phyloP scores from a whole-genome alignment of 164 flowering plant species.

The Echeveria elegans region DNA sequence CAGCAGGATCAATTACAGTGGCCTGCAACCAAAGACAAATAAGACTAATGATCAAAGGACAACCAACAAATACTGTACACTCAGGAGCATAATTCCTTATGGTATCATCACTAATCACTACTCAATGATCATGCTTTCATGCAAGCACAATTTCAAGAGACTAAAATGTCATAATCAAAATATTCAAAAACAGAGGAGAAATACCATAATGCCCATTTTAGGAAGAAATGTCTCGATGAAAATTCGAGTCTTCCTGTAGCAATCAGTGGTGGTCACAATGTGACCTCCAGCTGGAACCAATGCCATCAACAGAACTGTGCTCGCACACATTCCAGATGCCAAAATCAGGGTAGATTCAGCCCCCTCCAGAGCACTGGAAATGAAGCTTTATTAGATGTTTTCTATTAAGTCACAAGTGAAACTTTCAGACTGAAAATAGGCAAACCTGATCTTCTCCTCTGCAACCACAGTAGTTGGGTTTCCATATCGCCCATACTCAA shows the following conservation, averaged over 20 bases:
- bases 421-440: not conserved
- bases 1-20: not conserved
- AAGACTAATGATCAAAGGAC: not conserved
- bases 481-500: conserved; percentile 96
- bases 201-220: conserved; percentile 81
- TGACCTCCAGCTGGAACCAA: conserved; percentile 95
- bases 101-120: no score
- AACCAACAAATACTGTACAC: not conserved
- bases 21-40: not conserved
- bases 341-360: conserved; percentile 81
- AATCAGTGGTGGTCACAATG: conserved; percentile 89
- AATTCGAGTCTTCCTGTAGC: conserved; percentile 83
- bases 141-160: no score
- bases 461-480: conserved; percentile 72
- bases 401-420: not conserved
- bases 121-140: no score
- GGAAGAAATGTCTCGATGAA: conserved; percentile 84
- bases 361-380: conserved; percentile 79
- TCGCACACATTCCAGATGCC: conserved; percentile 98
- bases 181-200: no score
- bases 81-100: no score
- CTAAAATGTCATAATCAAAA: no score
- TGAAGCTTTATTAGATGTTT: not conserved
- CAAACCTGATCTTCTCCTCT: conserved; percentile 84
- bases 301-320: conserved; percentile 73